Evolutionary conservation across 78 protist genomes (phyloP).

Genomic region (Planoprotostelium fungivorum): DNA sequence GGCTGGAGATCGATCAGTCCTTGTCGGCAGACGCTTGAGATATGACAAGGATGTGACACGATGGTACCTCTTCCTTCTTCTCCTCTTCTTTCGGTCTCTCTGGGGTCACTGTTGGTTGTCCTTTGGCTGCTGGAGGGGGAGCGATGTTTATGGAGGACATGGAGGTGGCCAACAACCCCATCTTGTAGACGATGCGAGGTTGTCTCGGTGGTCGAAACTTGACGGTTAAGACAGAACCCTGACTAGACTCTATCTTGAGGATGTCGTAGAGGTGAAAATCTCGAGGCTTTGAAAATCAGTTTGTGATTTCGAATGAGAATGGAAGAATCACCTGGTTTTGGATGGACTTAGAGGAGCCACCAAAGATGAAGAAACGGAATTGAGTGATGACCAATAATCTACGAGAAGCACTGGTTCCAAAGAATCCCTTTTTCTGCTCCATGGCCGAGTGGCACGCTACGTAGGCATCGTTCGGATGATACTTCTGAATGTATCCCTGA

Average conservation of each 20-base stretch:
- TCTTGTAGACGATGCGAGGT: neutral
- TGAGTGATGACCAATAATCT: neutral
- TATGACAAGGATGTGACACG: no score
- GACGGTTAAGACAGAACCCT: neutral
- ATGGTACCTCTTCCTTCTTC: no score
- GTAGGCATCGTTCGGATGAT: neutral
- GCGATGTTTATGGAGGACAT: neutral
- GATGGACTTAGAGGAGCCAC: neutral
- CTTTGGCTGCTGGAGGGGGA: neutral
- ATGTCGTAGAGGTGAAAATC: neutral
- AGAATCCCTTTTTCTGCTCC: neutral
- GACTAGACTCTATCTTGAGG: neutral
- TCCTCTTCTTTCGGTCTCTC: no score
- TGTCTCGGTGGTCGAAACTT: neutral
- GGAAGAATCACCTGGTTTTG: neutral
- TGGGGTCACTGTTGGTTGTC: neutral
- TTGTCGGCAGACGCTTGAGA: neutral
- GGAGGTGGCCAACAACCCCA: neutral
- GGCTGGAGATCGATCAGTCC: no score
- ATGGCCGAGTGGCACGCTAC: neutral
- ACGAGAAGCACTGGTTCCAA: neutral
- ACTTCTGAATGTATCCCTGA: neutral
- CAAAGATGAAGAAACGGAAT: neutral
- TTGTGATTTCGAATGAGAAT: no score
- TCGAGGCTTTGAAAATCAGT: neutral